A percentile compares a stretch with the other conserved stretches of the same genome.
These are phyloP conservation scores for Solanum okadae DNA, from an alignment of 257 asterid genomes.

Conservation along the genomic window DNA sequence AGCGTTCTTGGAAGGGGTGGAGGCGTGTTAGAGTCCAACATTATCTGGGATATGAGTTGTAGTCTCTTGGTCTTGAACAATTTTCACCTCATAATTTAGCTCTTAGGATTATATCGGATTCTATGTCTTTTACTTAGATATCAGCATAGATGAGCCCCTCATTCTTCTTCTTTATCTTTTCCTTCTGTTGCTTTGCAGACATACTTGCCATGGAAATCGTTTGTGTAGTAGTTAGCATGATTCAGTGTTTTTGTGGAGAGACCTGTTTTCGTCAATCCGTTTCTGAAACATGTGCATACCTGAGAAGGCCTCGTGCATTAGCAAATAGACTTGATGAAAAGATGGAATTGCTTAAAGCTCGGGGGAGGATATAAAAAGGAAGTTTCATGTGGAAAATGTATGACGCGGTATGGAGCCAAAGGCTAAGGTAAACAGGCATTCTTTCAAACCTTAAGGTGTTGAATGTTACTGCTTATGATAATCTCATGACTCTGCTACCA, in stretches of 20 bases:
- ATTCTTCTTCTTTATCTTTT: neutral
- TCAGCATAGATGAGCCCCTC: neutral
- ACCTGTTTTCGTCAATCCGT: neutral
- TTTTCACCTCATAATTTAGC: neutral
- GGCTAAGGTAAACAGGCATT: too few species aligned
- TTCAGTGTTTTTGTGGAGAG: conserved; percentile 9
- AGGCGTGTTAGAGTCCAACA: neutral
- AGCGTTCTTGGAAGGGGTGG: neutral
- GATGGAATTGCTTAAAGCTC: conserved; percentile 6
- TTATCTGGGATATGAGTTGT: neutral
- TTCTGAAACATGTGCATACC: neutral
- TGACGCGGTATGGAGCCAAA: too few species aligned
- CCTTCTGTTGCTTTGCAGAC: neutral
- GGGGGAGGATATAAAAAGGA: conserved; percentile 2
- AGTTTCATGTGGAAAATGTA: neutral
- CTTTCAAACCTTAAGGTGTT: too few species aligned
- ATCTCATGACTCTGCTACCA: too few species aligned
- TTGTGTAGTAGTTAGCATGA: conserved; percentile 4
- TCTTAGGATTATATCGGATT: too few species aligned
- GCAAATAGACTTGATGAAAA: neutral
- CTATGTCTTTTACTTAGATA: neutral
- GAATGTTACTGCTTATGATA: too few species aligned
- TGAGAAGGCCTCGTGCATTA: neutral
- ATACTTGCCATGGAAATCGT: conserved; percentile 1
- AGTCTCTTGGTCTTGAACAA: neutral